Conservation (phyloP, 345 rosid genomes). For the Eutrema heterophyllum region DNA sequence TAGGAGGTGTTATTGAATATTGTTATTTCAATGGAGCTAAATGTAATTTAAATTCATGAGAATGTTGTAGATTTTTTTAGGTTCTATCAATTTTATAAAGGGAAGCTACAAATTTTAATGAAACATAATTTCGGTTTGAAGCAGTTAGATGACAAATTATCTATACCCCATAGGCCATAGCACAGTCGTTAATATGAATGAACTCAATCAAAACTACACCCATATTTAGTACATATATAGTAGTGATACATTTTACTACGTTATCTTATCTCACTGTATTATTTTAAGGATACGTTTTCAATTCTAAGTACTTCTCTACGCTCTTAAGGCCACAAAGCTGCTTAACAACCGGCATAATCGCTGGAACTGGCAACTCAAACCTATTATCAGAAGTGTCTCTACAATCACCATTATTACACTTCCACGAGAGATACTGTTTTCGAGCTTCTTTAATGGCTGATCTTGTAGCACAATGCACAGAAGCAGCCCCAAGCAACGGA, state of each 20-base stretch:
- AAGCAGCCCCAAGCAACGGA: conserved; percentile 71
- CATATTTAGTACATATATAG: no score
- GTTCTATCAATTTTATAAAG: no score
- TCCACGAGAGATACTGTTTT: conserved; percentile 59
- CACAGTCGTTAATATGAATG: no score
- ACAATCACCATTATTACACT: neutral
- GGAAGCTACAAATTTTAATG: no score
- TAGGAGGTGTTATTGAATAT: neutral
- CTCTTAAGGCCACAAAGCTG: conserved; percentile 63
- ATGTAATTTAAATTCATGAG: neutral
- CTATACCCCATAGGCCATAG: no score
- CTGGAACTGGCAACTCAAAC: conserved; percentile 68
- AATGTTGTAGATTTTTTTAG: neutral
- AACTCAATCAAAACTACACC: no score
- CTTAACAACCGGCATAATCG: conserved; percentile 79
- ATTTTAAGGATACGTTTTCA: conserved; percentile 23
- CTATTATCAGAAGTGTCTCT: conserved; percentile 7
- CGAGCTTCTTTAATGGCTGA: conserved; percentile 72
- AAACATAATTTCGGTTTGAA: no score
- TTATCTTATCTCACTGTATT: neutral
- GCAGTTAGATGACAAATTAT: no score
- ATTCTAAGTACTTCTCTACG: conserved; percentile 58
- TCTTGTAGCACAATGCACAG: conserved; percentile 82
- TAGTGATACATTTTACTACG: no score
- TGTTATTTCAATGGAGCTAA: neutral